Evolutionary conservation across 176 grass and related monocot species (phyloP).

Genomic region (Tillandsia leiboldiana): DNA sequence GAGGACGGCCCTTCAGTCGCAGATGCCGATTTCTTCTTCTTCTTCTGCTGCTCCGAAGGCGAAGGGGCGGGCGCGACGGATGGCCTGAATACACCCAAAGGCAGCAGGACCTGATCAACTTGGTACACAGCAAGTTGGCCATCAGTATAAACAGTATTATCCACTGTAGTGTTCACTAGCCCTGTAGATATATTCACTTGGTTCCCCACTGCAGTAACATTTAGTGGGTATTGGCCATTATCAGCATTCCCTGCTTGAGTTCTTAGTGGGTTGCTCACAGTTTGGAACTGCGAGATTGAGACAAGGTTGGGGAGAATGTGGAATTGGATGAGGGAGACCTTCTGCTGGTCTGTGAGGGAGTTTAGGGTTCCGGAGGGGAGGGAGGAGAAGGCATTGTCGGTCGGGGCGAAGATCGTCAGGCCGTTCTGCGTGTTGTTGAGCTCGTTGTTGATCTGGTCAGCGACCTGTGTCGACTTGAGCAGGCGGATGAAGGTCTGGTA

Average conservation of each 20-base stretch:
- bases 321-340: conserved; percentile 77
- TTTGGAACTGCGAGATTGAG: conserved; percentile 58
- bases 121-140: conserved; percentile 63
- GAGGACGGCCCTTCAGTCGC: conserved; percentile 15
- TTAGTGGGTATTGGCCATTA: conserved; percentile 57
- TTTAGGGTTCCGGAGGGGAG: conserved; percentile 73
- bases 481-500: conserved; percentile 72
- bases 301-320: conserved; percentile 48
- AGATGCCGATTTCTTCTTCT: conserved; percentile 47
- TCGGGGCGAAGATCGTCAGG: conserved; percentile 80
- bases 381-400: conserved; percentile 87
- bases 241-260: conserved; percentile 66
- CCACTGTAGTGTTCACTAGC: conserved; percentile 56
- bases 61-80: conserved; percentile 42
- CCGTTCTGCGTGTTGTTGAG: conserved; percentile 63
- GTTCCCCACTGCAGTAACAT: conserved; percentile 47
- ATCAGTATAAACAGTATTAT: conserved; percentile 50
- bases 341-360: conserved; percentile 66
- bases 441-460: conserved; percentile 87
- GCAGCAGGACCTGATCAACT: conserved; percentile 70
- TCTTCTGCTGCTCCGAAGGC: conserved; percentile 30
- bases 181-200: conserved; percentile 84
- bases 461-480: conserved; percentile 42
- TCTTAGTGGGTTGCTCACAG: conserved; percentile 81
- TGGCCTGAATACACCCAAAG: conserved; percentile 39